phyloP scores from a whole-genome alignment of 306 rosid species.

The Aeschynomene evenia region DNA sequence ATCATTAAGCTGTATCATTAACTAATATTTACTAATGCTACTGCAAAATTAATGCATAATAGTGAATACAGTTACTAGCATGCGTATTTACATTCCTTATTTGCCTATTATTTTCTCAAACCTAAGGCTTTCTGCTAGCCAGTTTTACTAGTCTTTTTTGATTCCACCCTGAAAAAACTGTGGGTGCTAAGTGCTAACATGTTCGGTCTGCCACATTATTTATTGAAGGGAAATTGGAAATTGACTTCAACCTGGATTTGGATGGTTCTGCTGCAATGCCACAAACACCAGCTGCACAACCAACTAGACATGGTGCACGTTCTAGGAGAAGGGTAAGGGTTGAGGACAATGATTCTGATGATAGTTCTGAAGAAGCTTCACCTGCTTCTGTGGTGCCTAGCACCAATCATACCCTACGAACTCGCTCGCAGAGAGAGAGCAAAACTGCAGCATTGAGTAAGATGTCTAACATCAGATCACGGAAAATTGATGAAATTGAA shows the following conservation, averaged over 20 bases:
- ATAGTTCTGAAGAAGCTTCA: slow-evolving; percentile 63
- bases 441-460: slow-evolving; percentile 78
- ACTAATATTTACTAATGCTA: background rate
- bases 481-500: slow-evolving; percentile 42
- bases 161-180: background rate
- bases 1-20: too few species aligned
- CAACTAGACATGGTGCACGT: slow-evolving; percentile 45
- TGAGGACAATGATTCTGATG: slow-evolving; percentile 64
- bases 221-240: slow-evolving; percentile 46
- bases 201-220: background rate
- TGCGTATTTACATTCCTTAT: background rate
- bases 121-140: background rate
- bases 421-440: slow-evolving; percentile 87
- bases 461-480: slow-evolving; percentile 48
- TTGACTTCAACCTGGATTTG: slow-evolving; percentile 54
- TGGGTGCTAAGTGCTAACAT: slow-evolving; percentile 18
- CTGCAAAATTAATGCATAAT: background rate
- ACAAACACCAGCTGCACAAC: slow-evolving; percentile 63
- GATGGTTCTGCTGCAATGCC: slow-evolving; percentile 41
- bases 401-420: slow-evolving; percentile 30
- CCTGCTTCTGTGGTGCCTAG: slow-evolving; percentile 56
- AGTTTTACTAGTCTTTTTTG: background rate
- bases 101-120: background rate
- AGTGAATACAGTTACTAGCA: background rate
- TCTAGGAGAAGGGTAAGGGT: slow-evolving; percentile 62